Evolutionary conservation across 805 yeast genomes (phyloP).

Genomic region (Komagataella mondaviorum): DNA sequence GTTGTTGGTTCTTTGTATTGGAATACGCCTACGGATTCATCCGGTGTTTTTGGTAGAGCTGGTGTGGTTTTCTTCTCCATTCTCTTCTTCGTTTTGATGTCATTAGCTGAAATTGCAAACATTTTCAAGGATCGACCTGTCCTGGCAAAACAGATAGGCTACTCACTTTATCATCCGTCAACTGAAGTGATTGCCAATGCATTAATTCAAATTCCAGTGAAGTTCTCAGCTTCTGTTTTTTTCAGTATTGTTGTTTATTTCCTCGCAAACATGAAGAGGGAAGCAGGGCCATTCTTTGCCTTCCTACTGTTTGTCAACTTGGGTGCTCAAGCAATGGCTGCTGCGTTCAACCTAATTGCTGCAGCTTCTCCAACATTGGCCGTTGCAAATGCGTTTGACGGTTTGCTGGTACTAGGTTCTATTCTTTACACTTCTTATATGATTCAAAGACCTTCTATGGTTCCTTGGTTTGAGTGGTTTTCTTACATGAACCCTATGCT

Average conservation of each 20-base stretch:
- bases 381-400: constrained; percentile 50
- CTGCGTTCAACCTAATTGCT: constrained; percentile 41
- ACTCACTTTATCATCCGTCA: constrained; percentile 61
- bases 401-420: constrained; percentile 34
- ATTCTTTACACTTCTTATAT: constrained; percentile 54
- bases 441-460: constrained; percentile 47
- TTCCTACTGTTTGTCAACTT: constrained; percentile 29
- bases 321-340: constrained; percentile 31
- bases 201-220: constrained; percentile 50
- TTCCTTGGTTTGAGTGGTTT: constrained; percentile 64
- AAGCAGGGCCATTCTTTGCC: constrained; percentile 42
- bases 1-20: constrained; percentile 52
- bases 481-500: constrained; percentile 43
- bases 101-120: constrained; percentile 30
- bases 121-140: constrained; percentile 42
- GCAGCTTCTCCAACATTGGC: constrained; percentile 32
- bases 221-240: constrained; percentile 27
- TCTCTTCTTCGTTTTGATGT: constrained; percentile 36
- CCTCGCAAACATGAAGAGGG: constrained; percentile 33
- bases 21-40: constrained; percentile 32
- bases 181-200: constrained; percentile 58
- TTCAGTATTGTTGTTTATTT: constrained; percentile 43
- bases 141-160: constrained; percentile 56
- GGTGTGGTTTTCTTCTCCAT: constrained; percentile 49
- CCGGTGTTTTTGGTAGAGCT: constrained; percentile 51